Percentiles rank a stretch among this genome's conserved stretches.
These are phyloP conservation scores for Elaphomyces granulatus DNA, from an alignment of 495 filamentous ascomycete genomes.

Conservation along the genomic window DNA sequence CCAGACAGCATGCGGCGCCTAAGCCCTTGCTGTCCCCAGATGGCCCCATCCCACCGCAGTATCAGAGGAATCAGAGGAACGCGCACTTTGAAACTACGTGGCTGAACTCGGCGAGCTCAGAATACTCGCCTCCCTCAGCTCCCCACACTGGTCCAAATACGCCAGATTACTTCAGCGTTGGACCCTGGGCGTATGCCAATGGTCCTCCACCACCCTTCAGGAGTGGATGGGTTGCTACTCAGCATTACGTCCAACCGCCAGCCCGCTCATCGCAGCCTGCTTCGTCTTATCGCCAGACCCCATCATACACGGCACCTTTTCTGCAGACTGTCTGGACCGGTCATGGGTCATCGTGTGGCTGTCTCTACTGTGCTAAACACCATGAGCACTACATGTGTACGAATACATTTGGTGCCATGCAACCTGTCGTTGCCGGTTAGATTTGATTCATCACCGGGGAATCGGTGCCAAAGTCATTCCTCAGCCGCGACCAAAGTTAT, in stretches of 20 bases:
- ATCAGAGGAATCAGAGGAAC: slow-evolving; percentile 38
- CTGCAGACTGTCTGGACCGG: slow-evolving; percentile 45
- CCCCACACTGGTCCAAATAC: slow-evolving; percentile 53
- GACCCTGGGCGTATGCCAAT: slow-evolving; percentile 42
- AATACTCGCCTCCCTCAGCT: slow-evolving; percentile 54
- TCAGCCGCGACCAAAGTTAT: too few species aligned
- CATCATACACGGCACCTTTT: slow-evolving; percentile 40
- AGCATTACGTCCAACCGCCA: slow-evolving; percentile 14
- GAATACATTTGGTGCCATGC: slow-evolving; percentile 42
- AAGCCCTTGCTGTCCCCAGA: slow-evolving; percentile 38
- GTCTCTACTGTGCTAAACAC: slow-evolving; percentile 49
- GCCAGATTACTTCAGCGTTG: slow-evolving; percentile 42
- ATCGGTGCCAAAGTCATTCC: not conserved
- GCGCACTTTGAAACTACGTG: slow-evolving; percentile 38
- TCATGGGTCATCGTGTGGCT: slow-evolving; percentile 51
- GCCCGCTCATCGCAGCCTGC: slow-evolving; percentile 33
- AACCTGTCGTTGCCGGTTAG: slow-evolving; percentile 35
- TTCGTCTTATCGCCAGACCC: slow-evolving; percentile 38
- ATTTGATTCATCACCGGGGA: slow-evolving; percentile 3
- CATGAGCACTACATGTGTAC: slow-evolving; percentile 50
- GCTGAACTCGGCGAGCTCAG: slow-evolving; percentile 35
- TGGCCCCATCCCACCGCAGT: slow-evolving; percentile 35
- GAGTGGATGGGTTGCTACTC: slow-evolving; percentile 21
- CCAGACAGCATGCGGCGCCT: slow-evolving; percentile 30
- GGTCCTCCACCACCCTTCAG: slow-evolving; percentile 33